A percentile compares a stretch with the other conserved stretches of the same genome.
Evolutionary conservation across 2,329 filamentous ascomycete genomes (phyloP).

Genomic region (Thielaviopsis euricoi): DNA sequence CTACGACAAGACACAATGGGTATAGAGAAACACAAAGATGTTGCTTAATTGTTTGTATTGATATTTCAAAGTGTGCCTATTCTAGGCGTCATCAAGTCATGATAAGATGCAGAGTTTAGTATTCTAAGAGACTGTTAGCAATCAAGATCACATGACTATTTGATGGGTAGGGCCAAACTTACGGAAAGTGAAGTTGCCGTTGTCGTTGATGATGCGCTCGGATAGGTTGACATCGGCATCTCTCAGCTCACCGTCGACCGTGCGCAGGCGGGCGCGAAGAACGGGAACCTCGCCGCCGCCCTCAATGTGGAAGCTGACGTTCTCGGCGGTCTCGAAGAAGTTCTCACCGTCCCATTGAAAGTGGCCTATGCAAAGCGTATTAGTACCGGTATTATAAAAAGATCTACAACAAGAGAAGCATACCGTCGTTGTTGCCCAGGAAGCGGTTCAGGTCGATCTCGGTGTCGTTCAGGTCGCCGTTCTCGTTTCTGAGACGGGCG

Average conservation of each 20-base stretch:
- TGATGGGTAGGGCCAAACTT: slow-evolving; percentile 5
- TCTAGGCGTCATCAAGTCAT: too few relatives aligned
- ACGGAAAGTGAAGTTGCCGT: slow-evolving; percentile 28
- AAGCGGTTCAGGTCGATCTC: slow-evolving; percentile 40
- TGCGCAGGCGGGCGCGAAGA: slow-evolving; percentile 32
- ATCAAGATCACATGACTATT: too few relatives aligned
- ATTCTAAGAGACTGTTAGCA: too few relatives aligned
- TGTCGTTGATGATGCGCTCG: slow-evolving; percentile 35
- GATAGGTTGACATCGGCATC: slow-evolving; percentile 35
- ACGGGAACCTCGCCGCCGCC: slow-evolving; percentile 32
- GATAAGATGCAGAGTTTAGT: too few relatives aligned
- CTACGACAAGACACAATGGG: too few relatives aligned
- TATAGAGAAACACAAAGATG: too few relatives aligned
- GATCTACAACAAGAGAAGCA: slow-evolving; percentile 14
- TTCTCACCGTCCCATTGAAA: slow-evolving; percentile 15
- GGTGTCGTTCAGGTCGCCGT: slow-evolving; percentile 25
- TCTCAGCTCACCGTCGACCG: slow-evolving; percentile 22
- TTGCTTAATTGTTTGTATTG: too few relatives aligned
- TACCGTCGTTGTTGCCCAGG: slow-evolving; percentile 34
- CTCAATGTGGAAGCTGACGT: slow-evolving; percentile 32
- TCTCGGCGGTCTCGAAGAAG: slow-evolving; percentile 29
- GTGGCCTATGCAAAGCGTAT: neutral
- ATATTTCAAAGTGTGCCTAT: too few relatives aligned
- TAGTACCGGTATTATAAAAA: neutral
- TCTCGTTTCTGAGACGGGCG: slow-evolving; percentile 23